Percentiles rank a stretch among this genome's conserved stretches.
These are phyloP conservation scores for Phytomonas francai DNA, from an alignment of 208 protist species.

Conservation along the genomic window DNA sequence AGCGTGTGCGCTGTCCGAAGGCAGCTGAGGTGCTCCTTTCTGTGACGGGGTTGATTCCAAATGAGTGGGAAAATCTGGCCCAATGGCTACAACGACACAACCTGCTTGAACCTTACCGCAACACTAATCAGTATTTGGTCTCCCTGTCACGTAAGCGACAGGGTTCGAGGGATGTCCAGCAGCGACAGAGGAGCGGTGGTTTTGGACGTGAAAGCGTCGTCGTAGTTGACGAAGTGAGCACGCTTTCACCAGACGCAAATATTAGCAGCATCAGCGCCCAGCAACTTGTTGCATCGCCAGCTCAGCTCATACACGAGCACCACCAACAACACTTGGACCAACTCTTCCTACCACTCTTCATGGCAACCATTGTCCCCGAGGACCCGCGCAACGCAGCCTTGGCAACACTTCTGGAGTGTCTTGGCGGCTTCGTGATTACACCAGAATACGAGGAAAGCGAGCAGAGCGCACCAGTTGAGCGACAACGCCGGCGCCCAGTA, in stretches of 20 bases:
- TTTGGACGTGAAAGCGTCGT: not conserved
- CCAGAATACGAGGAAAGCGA: conserved; percentile 91
- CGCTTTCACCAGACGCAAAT: not conserved
- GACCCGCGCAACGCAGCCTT: conserved; percentile 87
- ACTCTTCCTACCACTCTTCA: conserved; percentile 97
- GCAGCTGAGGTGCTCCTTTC: conserved; percentile 88
- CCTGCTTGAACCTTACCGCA: conserved; percentile 72
- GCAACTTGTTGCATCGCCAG: conserved; percentile 8
- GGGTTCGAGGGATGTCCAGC: conserved; percentile 10
- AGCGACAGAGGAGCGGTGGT: conserved; percentile 2
- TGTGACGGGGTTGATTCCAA: conserved; percentile 51
- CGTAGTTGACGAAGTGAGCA: conserved; percentile 1
- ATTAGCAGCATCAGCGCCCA: conserved; percentile 8
- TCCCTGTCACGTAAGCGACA: conserved; percentile 20
- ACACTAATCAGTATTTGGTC: conserved; percentile 90
- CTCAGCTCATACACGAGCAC: conserved; percentile 48
- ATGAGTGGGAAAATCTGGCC: conserved; percentile 93
- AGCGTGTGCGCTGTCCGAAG: conserved; percentile 38
- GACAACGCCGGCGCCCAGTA: conserved; percentile 55
- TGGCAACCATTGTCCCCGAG: conserved; percentile 92
- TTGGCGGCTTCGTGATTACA: conserved; percentile 94
- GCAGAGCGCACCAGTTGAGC: conserved; percentile 16
- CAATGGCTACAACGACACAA: conserved; percentile 91
- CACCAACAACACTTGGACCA: conserved; percentile 95
- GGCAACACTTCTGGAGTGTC: conserved; percentile 85